Conservation (phyloP, 495 filamentous ascomycete genomes). For the Podospora pseudopauciseta region DNA sequence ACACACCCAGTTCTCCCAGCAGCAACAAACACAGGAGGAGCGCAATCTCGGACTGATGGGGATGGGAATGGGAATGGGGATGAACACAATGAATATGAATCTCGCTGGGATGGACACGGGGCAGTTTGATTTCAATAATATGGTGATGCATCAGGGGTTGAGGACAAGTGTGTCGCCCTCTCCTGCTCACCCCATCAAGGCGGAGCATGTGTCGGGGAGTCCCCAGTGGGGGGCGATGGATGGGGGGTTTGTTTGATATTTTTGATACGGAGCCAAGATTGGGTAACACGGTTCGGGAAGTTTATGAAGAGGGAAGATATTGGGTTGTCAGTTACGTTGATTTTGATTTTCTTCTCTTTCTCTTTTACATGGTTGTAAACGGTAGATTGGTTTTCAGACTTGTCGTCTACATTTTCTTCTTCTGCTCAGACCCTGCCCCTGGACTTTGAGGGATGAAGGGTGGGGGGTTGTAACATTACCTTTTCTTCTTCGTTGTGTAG, state of each 20-base stretch:
- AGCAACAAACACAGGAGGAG: not conserved
- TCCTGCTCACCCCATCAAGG: not conserved
- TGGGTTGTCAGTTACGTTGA: not conserved
- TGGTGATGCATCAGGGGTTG: not conserved
- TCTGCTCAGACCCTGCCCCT: not conserved
- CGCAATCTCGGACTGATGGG: constrained; percentile 1
- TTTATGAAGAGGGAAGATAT: not conserved
- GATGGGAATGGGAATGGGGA: not conserved
- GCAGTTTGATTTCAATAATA: not conserved
- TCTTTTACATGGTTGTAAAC: not conserved
- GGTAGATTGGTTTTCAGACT: not conserved
- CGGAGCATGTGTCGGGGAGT: not conserved
- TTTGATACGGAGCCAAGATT: not conserved
- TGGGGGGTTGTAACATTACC: not conserved
- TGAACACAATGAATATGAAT: not conserved
- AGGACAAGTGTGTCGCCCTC: not conserved
- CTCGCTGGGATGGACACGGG: not conserved
- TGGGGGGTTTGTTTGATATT: not conserved
- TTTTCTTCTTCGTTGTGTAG: not conserved
- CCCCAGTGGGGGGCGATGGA: not conserved
- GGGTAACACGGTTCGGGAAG: not conserved
- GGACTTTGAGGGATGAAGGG: too few species aligned
- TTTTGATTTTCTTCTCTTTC: not conserved
- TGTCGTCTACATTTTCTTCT: not conserved
- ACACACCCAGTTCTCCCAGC: not conserved